A percentile compares a stretch with the other conserved stretches of the same genome.
Conservation (phyloP, 2,329 filamentous ascomycete genomes). For the Lachnellula subtilissima region DNA sequence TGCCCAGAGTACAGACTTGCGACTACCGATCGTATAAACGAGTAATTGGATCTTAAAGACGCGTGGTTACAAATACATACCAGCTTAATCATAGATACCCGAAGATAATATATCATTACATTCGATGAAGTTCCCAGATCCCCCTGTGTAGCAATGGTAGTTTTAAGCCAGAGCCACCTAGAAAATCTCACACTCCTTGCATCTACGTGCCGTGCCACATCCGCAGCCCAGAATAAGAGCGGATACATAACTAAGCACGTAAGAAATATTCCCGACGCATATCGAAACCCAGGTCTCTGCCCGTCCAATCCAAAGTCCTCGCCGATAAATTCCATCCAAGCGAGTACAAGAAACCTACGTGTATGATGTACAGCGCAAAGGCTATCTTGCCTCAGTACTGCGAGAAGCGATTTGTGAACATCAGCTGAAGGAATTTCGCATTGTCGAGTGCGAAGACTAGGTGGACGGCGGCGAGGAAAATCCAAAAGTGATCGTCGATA, state of each 20-base stretch:
- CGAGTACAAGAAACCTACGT: constrained; percentile 11
- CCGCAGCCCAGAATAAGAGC: constrained; percentile 46
- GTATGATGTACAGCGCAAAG: constrained; percentile 33
- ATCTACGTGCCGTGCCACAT: constrained; percentile 54
- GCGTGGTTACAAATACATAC: background rate
- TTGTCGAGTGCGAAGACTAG: constrained; percentile 21
- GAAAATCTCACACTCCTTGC: constrained; percentile 42
- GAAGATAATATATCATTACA: background rate
- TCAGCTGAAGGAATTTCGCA: constrained; percentile 43
- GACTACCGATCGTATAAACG: constrained; percentile 5
- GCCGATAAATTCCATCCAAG: constrained; percentile 7
- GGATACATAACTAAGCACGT: constrained; percentile 32
- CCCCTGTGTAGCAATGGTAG: background rate
- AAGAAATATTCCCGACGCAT: constrained; percentile 18
- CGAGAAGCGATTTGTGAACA: constrained; percentile 53
- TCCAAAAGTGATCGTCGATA: constrained; percentile 13
- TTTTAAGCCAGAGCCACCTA: constrained; percentile 34
- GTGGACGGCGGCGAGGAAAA: constrained; percentile 10
- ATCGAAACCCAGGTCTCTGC: constrained; percentile 2
- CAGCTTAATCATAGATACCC: too few relatives aligned
- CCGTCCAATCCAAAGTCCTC: constrained; percentile 5
- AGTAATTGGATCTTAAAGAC: background rate
- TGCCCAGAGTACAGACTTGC: constrained; percentile 25
- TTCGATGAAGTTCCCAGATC: too few relatives aligned
- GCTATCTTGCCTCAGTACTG: constrained; percentile 58